Evolutionary conservation across 148 eudicot genomes (phyloP), one percentile per base, ranked within the genome.

Genomic region (Rhododendron kiyosumense): DNA sequence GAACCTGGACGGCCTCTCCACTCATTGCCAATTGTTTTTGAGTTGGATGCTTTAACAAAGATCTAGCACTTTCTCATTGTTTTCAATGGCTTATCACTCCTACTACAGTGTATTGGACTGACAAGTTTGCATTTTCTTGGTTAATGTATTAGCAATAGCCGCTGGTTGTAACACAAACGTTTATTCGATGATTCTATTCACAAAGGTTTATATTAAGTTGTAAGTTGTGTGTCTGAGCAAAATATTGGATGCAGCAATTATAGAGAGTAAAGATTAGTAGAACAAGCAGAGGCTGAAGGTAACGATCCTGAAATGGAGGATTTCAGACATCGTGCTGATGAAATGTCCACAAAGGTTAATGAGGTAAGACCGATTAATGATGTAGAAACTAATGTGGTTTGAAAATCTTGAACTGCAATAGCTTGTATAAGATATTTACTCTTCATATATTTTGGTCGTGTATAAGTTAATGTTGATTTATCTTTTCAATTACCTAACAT

Each of bases 291-390:
- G 36, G 28, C 63, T 20, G 67, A 78, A 34, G 83, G 30, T 17
- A 67, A 81, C 77, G 78, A 10, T 20, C 34, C 84, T 83, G 91
- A 82, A 57, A 59, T 87, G 54, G 91, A 89, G 7, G 86, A 45
- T 81, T 86, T 88, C 65, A 83, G 87, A 71, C 85, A 78, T 79
- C 84, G 83, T 34, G 90, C 93, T 12, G 92, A 90, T 81, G 87
- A 87, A 41, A 90, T 91, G 24, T 86, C 81, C n/a, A 45, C 85
- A 28, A 90, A 85, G 86, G 95, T 94, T 54, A 86, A 86, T 85
- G 73, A 76, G 91, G 94, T 92, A 46, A 81, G 71, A 45, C 51
- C 13, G 51, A 48, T 46, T 10, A 48, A 48, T 48, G 51, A 11
- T 48, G 63, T 57, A 1, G 63, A 57, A 57, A 57, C 24, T 17